A percentile compares a stretch with the other conserved stretches of the same genome.
phyloP scores from a whole-genome alignment of 805 yeast species.

The Pichia nanzhaoensis region DNA sequence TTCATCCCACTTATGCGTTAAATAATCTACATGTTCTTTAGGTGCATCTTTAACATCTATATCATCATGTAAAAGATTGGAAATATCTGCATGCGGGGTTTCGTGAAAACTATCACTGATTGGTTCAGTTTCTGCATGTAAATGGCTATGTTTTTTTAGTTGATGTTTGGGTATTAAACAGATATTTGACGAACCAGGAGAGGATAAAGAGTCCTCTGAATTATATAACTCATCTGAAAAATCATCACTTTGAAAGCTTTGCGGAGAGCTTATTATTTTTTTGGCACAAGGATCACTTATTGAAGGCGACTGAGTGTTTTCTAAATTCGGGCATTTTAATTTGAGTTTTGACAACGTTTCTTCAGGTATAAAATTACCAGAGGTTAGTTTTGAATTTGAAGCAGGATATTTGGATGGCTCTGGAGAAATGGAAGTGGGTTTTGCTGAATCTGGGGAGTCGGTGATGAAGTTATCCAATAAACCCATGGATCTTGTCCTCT shows the following conservation, averaged over 20 bases:
- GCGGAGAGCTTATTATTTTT: slow-evolving; percentile 17
- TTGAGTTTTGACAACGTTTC: slow-evolving; percentile 6
- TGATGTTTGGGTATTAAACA: slow-evolving; percentile 29
- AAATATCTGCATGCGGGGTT: slow-evolving; percentile 5
- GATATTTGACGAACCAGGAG: slow-evolving; percentile 17
- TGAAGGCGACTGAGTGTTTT: background rate
- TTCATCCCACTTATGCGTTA: slow-evolving; percentile 95
- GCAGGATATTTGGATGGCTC: background rate
- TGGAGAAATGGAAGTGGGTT: too few relatives aligned
- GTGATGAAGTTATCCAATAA: slow-evolving; percentile 55
- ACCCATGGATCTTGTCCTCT: slow-evolving; percentile 80
- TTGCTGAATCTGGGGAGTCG: slow-evolving; percentile 6
- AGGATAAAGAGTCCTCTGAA: slow-evolving; percentile 26
- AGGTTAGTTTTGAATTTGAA: slow-evolving; percentile 1
- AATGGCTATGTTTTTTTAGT: slow-evolving; percentile 18
- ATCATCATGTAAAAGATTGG: slow-evolving; percentile 62
- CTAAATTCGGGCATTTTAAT: background rate
- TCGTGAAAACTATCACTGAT: slow-evolving; percentile 10
- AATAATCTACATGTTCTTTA: slow-evolving; percentile 85
- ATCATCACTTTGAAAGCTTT: slow-evolving; percentile 24
- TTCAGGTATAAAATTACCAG: slow-evolving; percentile 9
- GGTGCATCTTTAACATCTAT: slow-evolving; percentile 76
- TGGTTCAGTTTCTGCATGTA: background rate
- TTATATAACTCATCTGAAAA: slow-evolving; percentile 21
- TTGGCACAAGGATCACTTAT: background rate